phyloP scores from a whole-genome alignment of 2,329 filamentous ascomycete species.

The Claviceps spartinae region DNA sequence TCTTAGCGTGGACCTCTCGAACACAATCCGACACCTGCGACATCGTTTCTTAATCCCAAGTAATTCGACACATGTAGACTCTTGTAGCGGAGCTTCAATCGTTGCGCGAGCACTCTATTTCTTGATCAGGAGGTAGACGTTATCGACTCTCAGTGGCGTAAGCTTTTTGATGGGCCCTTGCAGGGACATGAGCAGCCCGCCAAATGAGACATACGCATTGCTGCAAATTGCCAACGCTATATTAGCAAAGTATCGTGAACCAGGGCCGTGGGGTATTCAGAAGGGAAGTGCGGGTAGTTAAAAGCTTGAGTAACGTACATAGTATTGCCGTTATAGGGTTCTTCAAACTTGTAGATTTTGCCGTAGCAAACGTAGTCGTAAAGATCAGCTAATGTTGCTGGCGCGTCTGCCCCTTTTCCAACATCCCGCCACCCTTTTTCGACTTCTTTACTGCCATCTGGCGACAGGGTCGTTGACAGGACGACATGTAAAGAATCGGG shows the following conservation, averaged over 20 bases:
- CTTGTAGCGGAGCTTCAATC: background rate
- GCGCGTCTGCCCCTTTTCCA: slow-evolving; percentile 36
- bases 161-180: slow-evolving; percentile 95
- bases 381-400: slow-evolving; percentile 57
- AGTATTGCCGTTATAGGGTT: slow-evolving; percentile 62
- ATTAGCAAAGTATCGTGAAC: background rate
- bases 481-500: slow-evolving; percentile 71
- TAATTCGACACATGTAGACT: background rate
- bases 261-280: background rate
- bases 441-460: slow-evolving; percentile 74
- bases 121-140: slow-evolving; percentile 88
- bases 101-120: slow-evolving; percentile 30
- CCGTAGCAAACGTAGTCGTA: slow-evolving; percentile 83
- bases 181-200: slow-evolving; percentile 77
- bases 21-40: background rate
- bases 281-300: background rate
- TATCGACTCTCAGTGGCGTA: slow-evolving; percentile 79
- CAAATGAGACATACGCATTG: slow-evolving; percentile 89
- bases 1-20: no score
- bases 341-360: slow-evolving; percentile 81
- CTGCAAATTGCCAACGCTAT: slow-evolving; percentile 29
- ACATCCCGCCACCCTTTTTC: slow-evolving; percentile 72
- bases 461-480: slow-evolving; percentile 69
- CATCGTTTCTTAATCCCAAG: background rate
- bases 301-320: slow-evolving; percentile 42